phyloP scores from a whole-genome alignment of 352 stramenopile species.

The Stephanocyclus meneghinianus region DNA sequence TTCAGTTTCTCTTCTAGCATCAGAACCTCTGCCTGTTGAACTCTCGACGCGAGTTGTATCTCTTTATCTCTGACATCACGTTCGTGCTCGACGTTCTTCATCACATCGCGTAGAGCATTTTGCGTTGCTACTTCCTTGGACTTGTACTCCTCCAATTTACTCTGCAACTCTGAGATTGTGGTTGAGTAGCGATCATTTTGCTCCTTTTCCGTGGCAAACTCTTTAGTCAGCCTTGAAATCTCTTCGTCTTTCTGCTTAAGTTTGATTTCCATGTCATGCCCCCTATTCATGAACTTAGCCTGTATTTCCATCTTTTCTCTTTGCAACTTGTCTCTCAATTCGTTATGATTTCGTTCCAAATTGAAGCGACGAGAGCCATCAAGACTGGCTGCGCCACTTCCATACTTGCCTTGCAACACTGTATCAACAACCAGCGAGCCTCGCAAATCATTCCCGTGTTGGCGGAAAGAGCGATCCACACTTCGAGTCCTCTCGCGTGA shows the following conservation, averaged over 20 bases:
- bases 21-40: conserved; percentile 16
- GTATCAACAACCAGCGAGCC: conserved; percentile 1
- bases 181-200: conserved; percentile 5
- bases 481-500: conserved; percentile 2
- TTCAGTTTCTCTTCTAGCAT: conserved; percentile 27
- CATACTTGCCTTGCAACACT: not conserved
- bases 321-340: not conserved
- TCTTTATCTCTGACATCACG: conserved; percentile 11
- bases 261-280: not conserved
- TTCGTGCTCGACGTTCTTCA: conserved; percentile 30
- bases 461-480: conserved; percentile 14
- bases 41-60: conserved; percentile 7
- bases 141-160: conserved; percentile 16
- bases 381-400: not conserved
- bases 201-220: conserved; percentile 17
- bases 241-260: conserved; percentile 8
- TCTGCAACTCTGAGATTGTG: conserved; percentile 15
- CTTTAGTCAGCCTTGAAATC: conserved; percentile 17
- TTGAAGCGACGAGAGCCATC: not conserved
- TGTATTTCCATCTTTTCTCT: not conserved
- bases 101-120: conserved; percentile 16
- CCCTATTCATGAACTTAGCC: not conserved
- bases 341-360: not conserved
- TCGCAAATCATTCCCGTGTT: not conserved
- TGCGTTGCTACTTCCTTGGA: conserved; percentile 19